Evolutionary conservation across 345 rosid species (phyloP).

Genomic region (Eucalyptus globulus): DNA sequence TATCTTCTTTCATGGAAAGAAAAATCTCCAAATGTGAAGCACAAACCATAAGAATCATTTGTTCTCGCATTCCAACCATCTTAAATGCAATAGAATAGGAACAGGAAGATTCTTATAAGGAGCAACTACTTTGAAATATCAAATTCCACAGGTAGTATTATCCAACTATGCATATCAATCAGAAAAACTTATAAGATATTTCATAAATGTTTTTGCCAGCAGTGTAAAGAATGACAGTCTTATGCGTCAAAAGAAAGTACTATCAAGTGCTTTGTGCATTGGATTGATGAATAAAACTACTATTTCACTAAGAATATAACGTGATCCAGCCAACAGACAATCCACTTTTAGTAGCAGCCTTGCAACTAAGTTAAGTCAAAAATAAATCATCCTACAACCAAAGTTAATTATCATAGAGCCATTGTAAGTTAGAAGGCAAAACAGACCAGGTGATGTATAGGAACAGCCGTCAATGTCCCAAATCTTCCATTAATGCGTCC

Average conservation of each 20-base stretch:
- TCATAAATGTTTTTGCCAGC: not conserved
- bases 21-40: not conserved
- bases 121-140: not conserved
- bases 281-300: not conserved
- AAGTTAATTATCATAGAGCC: not conserved
- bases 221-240: not conserved
- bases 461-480: constrained; percentile 91
- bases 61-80: not conserved
- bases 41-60: not conserved
- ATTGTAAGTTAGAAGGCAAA: not conserved
- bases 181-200: not conserved
- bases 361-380: not conserved
- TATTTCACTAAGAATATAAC: not conserved
- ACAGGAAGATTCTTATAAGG: not conserved
- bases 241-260: not conserved
- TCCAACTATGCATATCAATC: not conserved
- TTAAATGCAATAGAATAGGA: not conserved
- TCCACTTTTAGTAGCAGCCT: not conserved
- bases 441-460: constrained; percentile 94
- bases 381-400: not conserved
- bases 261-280: not conserved
- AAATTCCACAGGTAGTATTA: not conserved
- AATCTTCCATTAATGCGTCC: constrained; percentile 99
- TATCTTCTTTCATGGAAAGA: not conserved
- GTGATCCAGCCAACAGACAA: not conserved